Evolutionary conservation across 768 basidiomycete species (phyloP).

Genomic region (Pisolithus marmoratus): DNA sequence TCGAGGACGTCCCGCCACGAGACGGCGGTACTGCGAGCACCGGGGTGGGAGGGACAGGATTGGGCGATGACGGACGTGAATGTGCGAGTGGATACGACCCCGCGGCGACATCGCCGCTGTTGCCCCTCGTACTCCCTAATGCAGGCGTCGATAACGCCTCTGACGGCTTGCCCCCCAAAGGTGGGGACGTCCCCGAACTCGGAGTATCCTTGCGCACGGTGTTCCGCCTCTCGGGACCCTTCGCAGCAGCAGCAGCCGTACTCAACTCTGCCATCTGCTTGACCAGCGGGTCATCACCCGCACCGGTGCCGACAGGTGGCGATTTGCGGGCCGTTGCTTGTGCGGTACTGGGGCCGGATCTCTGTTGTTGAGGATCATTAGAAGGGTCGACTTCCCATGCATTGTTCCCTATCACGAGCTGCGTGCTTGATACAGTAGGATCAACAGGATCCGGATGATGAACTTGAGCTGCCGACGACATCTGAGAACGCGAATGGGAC

Average conservation of each 20-base stretch:
- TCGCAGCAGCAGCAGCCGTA: constrained; percentile 17
- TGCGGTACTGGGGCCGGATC: neutral
- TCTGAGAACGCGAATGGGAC: constrained; percentile 14
- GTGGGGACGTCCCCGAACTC: neutral
- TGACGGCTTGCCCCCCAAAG: neutral
- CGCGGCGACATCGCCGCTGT: constrained; percentile 74
- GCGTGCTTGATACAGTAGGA: constrained; percentile 58
- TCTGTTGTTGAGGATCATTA: constrained; percentile 55
- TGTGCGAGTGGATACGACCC: constrained; percentile 60
- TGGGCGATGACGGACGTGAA: constrained; percentile 74
- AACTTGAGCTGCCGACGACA: constrained; percentile 13
- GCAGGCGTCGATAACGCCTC: neutral
- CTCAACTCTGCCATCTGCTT: constrained; percentile 57
- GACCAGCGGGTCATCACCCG: constrained; percentile 54
- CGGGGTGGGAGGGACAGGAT: constrained; percentile 49
- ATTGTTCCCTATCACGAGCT: constrained; percentile 53
- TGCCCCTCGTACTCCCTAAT: constrained; percentile 39
- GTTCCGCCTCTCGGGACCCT: constrained; percentile 10
- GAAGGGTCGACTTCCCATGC: constrained; percentile 62
- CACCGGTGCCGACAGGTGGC: constrained; percentile 35
- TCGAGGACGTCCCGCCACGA: constrained; percentile 10
- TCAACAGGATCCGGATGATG: constrained; percentile 46
- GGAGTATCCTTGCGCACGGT: constrained; percentile 22
- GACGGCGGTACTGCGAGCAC: constrained; percentile 68
- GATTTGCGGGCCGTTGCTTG: constrained; percentile 12